Conservation (phyloP, 73 alveolate genomes). For the Urostyla sp. region DNA sequence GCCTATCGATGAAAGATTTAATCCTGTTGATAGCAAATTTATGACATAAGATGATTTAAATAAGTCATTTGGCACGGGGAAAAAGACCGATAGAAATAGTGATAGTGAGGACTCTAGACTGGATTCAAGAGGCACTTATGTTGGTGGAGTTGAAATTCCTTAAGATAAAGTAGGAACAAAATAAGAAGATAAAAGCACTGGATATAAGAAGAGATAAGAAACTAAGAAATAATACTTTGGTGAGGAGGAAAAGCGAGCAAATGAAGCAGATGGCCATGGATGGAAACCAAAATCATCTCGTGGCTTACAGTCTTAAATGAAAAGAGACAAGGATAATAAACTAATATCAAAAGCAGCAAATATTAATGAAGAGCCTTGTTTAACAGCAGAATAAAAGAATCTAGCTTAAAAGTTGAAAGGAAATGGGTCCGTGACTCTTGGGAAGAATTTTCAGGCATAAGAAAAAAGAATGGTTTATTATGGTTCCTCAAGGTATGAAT, state of each 20-base stretch:
- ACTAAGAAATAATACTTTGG: too few species aligned
- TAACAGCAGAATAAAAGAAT: slow-evolving; percentile 6
- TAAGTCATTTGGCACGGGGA: neutral
- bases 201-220: too few species aligned
- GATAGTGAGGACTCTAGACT: neutral
- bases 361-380: neutral
- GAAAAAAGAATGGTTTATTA: slow-evolving; percentile 16
- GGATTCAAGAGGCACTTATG: neutral
- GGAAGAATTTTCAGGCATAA: neutral
- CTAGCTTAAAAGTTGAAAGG: slow-evolving; percentile 3
- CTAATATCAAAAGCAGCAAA: neutral
- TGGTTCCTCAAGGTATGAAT: slow-evolving; percentile 22
- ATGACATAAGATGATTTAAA: neutral
- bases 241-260: too few species aligned
- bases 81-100: neutral
- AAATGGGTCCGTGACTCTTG: slow-evolving; percentile 3
- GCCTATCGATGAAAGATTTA: neutral
- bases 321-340: neutral
- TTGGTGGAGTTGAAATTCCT: neutral
- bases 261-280: neutral
- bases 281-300: neutral
- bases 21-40: neutral
- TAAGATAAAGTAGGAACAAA: neutral
- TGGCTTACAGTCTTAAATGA: neutral
- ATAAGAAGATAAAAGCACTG: too few species aligned